Evolutionary conservation across 805 yeast genomes (phyloP), one percentile per base, ranked within the genome.

Genomic region (Kuraishia capsulata): DNA sequence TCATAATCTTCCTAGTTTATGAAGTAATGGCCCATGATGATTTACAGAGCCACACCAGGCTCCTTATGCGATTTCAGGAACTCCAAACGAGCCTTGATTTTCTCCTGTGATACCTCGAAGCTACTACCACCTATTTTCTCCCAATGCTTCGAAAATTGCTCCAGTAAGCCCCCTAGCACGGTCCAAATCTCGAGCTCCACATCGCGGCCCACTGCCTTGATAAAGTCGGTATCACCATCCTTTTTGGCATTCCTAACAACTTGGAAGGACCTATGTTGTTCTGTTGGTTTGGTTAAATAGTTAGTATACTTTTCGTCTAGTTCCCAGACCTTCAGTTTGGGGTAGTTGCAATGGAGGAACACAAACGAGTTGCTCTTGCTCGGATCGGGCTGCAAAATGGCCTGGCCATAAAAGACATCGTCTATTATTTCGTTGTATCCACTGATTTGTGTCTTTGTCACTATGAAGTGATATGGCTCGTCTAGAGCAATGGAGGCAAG

Each of bases 401-500:
- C 53, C 38, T 55, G 61, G 2, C 62, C 62, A 18, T 31, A 41
- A 38, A 55, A 56, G 26, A 36, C 23, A 31, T 48, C 49, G 20
- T 44, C 40, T 25, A 51, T 51, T 30, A 42, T 42, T 21, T 56
- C 53, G 13, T 50, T 43, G 38, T 47, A 50, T 3, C 62, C 62
- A 35, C 51, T 54, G 19, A 51, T 53, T 31, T 57, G 51, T 5
- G 61, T 55, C 36, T 49, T 53, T 9, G 46, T 44, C 8, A 6
- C 10, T 16, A 35, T 28, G 14, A 26, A n/a, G 35, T 41, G 55
- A 3, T 54, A 47, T 2, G 50, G 49, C 32, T 56, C 61, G 5
- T 45, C 45, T 5, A 51, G 44, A 6, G 50, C 78, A 39, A 68
- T 65, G 3, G 88, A 84, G 1, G 86, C 88, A 8, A 81, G 75